A percentile compares a stretch with the other conserved stretches of the same genome.
These are phyloP conservation scores for Podila minutissima DNA, from an alignment of 192 early-diverging fungal species.

Conservation along the genomic window DNA sequence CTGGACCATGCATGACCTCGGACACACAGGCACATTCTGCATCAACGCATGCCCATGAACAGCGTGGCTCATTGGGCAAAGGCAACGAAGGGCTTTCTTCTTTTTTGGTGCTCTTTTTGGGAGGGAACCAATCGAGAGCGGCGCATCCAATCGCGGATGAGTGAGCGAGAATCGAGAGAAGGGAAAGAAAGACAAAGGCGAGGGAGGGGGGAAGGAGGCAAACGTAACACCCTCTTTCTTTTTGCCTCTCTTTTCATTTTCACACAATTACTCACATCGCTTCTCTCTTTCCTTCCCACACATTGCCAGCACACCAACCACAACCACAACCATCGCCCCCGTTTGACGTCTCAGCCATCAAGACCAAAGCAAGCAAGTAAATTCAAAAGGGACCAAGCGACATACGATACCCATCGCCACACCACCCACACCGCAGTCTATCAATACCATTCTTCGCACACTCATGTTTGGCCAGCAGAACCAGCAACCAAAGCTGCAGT, in stretches of 20 bases:
- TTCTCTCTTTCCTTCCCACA: not conserved
- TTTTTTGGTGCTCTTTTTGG: not conserved
- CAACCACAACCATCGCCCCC: not conserved
- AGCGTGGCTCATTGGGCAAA: not conserved
- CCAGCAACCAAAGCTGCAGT: conserved; percentile 27
- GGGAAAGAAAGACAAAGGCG: not conserved
- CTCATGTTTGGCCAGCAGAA: conserved; percentile 26
- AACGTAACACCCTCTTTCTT: not conserved
- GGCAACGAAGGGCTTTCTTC: no score
- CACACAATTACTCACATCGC: not conserved
- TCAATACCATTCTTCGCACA: not conserved
- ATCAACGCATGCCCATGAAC: no score
- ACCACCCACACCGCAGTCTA: no score
- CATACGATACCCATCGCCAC: not conserved
- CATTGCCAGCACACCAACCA: not conserved
- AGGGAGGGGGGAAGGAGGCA: not conserved
- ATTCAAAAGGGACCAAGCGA: not conserved
- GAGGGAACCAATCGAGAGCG: not conserved
- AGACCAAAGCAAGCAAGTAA: not conserved
- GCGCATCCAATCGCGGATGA: not conserved
- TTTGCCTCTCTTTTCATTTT: not conserved
- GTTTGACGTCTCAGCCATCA: not conserved
- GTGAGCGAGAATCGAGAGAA: not conserved
- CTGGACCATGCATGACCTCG: no score
- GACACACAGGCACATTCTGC: not conserved